Evolutionary conservation across 768 basidiomycete genomes (phyloP), one percentile per base, ranked within the genome.

Genomic region (Rhizopogon salebrosus): DNA sequence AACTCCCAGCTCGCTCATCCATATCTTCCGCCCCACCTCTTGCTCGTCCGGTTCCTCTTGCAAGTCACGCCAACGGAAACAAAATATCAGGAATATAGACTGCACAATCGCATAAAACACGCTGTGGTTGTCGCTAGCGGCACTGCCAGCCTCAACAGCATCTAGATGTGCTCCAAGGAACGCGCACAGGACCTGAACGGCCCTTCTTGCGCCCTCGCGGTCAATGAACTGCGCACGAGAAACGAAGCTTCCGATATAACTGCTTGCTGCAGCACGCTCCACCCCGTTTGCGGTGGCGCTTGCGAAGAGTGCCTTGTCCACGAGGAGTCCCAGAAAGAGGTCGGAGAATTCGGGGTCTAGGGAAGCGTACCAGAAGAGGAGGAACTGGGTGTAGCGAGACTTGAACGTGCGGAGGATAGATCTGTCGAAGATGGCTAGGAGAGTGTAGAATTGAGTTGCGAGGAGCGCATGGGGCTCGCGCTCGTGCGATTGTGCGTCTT

Each of bases 381-480:
- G 80, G 72, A 99, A 99, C 62, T 98, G 97, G 13, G 93, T 94
- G 68, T 98, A 97, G 36, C 95, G 89, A 0, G 94, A 97, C 63
- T 95, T 94, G 75, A 97, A 97, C 2, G 97, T 98, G 36, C 86
- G 89, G 45, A 99, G 80, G 64, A 99, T 93, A 35, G 86, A 86
- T 37, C 92, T 84, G 66, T 97, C 92, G 62, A 99, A 99, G 57
- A 98, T 92, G 57, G 87, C 84, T 48, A 99, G 82, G 18, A 99
- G 85, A 26, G 87, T 80, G 60, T 89, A 80, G 67, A 98, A 98
- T 59, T 91, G 90, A 1, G 80, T 65, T 6, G 77, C 77, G 23
- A 75, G 79, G 29, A 72, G 62, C 4, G 69, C 64, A 41, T 73
- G 75, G 22, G 45, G 45, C 45, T 46, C 29, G 31, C 36, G 31